A percentile compares a stretch with the other conserved stretches of the same genome.
phyloP scores from a whole-genome alignment of 164 flowering plant species.

The Magnolia kwangsiensis region DNA sequence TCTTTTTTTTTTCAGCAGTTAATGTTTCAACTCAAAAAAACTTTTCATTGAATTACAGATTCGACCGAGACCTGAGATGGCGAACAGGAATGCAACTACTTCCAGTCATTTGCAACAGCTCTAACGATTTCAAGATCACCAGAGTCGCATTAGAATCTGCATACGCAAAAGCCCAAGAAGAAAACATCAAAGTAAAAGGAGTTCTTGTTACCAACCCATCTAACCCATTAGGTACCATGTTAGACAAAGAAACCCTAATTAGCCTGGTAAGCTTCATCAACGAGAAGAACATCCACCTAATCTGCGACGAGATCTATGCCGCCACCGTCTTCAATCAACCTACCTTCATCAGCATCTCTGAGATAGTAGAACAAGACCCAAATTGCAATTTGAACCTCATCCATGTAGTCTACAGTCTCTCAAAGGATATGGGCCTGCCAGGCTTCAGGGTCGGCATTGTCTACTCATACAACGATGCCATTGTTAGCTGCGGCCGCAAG shows the following conservation, averaged over 20 bases:
- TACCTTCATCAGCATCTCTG: conserved; percentile 68
- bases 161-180: conserved; percentile 51
- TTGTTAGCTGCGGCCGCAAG: conserved; percentile 54
- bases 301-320: conserved; percentile 74
- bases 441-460: conserved; percentile 72
- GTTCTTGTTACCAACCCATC: conserved; percentile 75
- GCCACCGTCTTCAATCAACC: conserved; percentile 53
- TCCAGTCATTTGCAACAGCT: conserved; percentile 69
- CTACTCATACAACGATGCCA: conserved; percentile 52
- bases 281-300: conserved; percentile 73
- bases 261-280: conserved; percentile 55
- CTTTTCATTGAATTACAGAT: conserved; percentile 38
- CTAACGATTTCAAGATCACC: conserved; percentile 54
- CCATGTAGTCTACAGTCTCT: conserved; percentile 72
- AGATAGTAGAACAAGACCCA: conserved; percentile 36
- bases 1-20: too few species aligned
- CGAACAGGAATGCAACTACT: conserved; percentile 73
- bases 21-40: too few species aligned
- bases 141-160: conserved; percentile 58
- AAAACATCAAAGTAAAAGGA: conserved; percentile 55
- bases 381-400: conserved; percentile 50
- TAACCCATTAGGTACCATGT: conserved; percentile 69
- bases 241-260: conserved; percentile 37
- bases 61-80: conserved; percentile 84
- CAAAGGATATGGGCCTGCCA: conserved; percentile 73